phyloP scores from a whole-genome alignment of 768 basidiomycete genomes.

The Leucogyrophana mollusca region DNA sequence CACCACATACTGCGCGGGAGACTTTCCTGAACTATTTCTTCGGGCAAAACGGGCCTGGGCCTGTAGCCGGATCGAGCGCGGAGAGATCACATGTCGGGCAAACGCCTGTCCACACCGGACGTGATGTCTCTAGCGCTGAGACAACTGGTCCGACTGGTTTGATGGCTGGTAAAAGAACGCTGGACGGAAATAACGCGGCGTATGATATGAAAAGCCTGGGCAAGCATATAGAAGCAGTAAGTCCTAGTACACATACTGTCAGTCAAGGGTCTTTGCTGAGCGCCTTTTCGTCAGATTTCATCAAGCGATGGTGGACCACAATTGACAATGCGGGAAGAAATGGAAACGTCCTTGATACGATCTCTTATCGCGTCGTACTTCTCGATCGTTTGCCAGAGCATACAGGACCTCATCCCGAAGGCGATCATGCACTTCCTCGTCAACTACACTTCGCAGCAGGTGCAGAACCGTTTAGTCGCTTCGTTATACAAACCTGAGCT shows the following conservation, averaged over 20 bases:
- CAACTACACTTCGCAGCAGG: conserved; percentile 93
- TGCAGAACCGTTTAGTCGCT: conserved; percentile 95
- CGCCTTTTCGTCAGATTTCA: conserved; percentile 41
- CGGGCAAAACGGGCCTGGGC: conserved; percentile 83
- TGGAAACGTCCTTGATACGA: conserved; percentile 94
- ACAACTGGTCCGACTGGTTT: conserved; percentile 53
- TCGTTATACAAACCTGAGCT: conserved; percentile 92
- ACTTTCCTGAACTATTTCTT: conserved; percentile 98
- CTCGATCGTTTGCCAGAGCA: conserved; percentile 91
- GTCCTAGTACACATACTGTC: conserved; percentile 30
- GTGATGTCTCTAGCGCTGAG: conserved; percentile 62
- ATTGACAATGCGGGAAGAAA: conserved; percentile 84
- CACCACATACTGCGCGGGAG: conserved; percentile 69
- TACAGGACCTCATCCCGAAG: conserved; percentile 96
- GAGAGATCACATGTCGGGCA: conserved; percentile 32
- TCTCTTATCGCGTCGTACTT: conserved; percentile 96
- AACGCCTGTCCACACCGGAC: conserved; percentile 50
- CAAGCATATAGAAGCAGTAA: conserved; percentile 95
- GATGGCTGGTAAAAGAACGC: conserved; percentile 60
- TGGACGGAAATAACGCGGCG: conserved; percentile 80
- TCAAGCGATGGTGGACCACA: conserved; percentile 55
- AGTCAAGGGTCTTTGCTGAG: conserved; percentile 8
- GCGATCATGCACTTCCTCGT: conserved; percentile 98
- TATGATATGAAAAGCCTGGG: conserved; percentile 99
- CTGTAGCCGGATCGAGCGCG: conserved; percentile 54